phyloP scores from a whole-genome alignment of 1,284 basidiomycete genomes.

The Cryptococcus depauperatus region DNA sequence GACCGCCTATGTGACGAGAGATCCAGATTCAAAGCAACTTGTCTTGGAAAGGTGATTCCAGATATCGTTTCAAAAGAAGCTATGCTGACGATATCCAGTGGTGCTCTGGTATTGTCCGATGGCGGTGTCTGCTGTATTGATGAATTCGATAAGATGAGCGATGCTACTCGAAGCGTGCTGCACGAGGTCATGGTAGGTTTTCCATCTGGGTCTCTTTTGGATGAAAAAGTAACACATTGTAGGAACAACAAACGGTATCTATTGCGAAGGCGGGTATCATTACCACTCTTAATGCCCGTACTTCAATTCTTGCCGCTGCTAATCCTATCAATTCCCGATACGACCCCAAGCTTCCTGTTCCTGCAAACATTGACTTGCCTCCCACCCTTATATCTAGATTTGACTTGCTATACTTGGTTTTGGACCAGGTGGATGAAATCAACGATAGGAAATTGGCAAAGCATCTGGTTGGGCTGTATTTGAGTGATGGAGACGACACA shows the following conservation, averaged over 20 bases:
- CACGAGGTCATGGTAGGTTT: conserved; percentile 93
- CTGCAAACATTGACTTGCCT: conserved; percentile 78
- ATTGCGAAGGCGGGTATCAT: conserved; percentile 99
- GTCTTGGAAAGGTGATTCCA: conserved; percentile 78
- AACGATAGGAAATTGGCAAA: conserved; percentile 84
- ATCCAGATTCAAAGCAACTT: conserved; percentile 95
- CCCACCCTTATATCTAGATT: conserved; percentile 97
- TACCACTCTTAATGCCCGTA: conserved; percentile 93
- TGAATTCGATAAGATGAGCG: conserved; percentile 99
- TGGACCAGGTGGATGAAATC: conserved; percentile 88
- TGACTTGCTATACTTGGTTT: conserved; percentile 92
- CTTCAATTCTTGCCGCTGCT: conserved; percentile 92
- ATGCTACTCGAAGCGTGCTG: conserved; percentile 87
- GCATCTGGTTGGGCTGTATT: conserved; percentile 85
- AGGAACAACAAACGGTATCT: conserved; percentile 99
- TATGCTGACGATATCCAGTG: conserved; percentile 50
- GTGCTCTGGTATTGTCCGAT: conserved; percentile 91
- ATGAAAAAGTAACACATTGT: conserved; percentile 1
- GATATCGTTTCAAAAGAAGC: not conserved
- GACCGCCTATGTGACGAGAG: conserved; percentile 94
- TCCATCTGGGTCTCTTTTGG: not conserved
- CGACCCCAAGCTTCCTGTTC: conserved; percentile 79
- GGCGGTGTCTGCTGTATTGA: conserved; percentile 99
- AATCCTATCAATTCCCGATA: conserved; percentile 97
- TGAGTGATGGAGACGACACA: conserved; percentile 75